These are phyloP conservation scores for Eucalyptus polyanthemos DNA, from an alignment of 345 rosid species.

Conservation along the genomic window DNA sequence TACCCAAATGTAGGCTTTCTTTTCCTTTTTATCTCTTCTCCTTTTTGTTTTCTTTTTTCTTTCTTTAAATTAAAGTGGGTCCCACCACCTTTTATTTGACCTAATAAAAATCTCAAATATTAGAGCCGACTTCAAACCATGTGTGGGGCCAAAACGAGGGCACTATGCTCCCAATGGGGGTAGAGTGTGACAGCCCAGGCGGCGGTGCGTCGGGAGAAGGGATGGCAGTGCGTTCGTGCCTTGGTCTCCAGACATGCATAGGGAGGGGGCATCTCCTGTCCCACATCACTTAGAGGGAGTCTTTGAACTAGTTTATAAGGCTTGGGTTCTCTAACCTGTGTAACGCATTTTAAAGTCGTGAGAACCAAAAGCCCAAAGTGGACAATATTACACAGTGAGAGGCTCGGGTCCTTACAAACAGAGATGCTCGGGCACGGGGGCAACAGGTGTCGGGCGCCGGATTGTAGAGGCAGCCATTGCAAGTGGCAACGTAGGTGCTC, in stretches of 20 bases:
- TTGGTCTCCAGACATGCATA: fast-evolving
- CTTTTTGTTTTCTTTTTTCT: no score
- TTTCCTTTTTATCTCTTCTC: no score
- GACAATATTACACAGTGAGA: no score
- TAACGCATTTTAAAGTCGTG: fast-evolving
- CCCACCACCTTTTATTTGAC: no score
- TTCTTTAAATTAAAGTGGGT: no score
- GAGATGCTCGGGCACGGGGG: fast-evolving
- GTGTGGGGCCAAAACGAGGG: fast-evolving
- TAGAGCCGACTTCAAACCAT: fast-evolving
- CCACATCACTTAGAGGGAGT: fast-evolving
- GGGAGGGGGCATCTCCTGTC: no score
- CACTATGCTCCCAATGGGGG: fast-evolving
- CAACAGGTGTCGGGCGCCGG: fast-evolving
- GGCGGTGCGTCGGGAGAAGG: fast-evolving
- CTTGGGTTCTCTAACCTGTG: no score
- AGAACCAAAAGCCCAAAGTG: fast-evolving
- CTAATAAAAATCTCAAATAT: no score
- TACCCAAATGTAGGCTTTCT: fast-evolving
- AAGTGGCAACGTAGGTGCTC: fast-evolving
- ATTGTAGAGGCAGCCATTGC: fast-evolving
- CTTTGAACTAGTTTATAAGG: fast-evolving
- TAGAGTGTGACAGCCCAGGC: fast-evolving
- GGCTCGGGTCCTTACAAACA: fast-evolving
- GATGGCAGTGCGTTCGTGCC: fast-evolving